These are phyloP conservation scores for Durotheca rogersii DNA, from an alignment of 495 filamentous ascomycete genomes.

Conservation along the genomic window DNA sequence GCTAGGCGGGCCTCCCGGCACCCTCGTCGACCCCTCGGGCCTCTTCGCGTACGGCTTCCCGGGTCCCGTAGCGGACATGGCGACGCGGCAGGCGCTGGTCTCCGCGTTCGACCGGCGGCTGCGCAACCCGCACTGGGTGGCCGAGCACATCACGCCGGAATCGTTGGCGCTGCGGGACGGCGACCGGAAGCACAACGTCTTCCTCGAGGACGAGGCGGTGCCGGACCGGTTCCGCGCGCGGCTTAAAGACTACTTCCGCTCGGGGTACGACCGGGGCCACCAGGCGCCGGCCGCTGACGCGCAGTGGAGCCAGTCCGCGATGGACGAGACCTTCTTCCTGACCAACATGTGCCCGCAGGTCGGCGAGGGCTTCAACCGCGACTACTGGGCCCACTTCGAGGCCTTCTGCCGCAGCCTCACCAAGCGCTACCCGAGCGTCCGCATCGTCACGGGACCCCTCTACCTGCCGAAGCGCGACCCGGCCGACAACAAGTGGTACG, in stretches of 20 bases:
- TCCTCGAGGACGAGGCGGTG: slow-evolving; percentile 76
- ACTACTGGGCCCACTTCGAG: slow-evolving; percentile 99
- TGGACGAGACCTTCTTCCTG: slow-evolving; percentile 90
- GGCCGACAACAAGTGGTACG: slow-evolving; percentile 87
- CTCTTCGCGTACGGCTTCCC: slow-evolving; percentile 98
- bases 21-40: slow-evolving; percentile 81
- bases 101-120: slow-evolving; percentile 89
- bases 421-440: slow-evolving; percentile 74
- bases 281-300: slow-evolving; percentile 96
- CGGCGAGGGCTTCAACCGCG: slow-evolving; percentile 94
- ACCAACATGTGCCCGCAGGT: slow-evolving; percentile 98
- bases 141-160: slow-evolving; percentile 92
- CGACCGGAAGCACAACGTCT: slow-evolving; percentile 80
- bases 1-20: slow-evolving; percentile 22
- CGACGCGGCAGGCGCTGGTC: slow-evolving; percentile 68
- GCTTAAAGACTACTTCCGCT: slow-evolving; percentile 88
- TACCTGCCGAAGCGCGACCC: slow-evolving; percentile 82
- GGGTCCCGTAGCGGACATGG: slow-evolving; percentile 82
- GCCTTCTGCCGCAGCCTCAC: slow-evolving; percentile 90
- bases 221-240: slow-evolving; percentile 86
- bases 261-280: slow-evolving; percentile 95
- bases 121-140: slow-evolving; percentile 93
- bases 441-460: slow-evolving; percentile 89
- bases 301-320: slow-evolving; percentile 89
- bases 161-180: slow-evolving; percentile 73